phyloP scores from a whole-genome alignment of 306 rosid genomes.

The Trifolium repens region DNA sequence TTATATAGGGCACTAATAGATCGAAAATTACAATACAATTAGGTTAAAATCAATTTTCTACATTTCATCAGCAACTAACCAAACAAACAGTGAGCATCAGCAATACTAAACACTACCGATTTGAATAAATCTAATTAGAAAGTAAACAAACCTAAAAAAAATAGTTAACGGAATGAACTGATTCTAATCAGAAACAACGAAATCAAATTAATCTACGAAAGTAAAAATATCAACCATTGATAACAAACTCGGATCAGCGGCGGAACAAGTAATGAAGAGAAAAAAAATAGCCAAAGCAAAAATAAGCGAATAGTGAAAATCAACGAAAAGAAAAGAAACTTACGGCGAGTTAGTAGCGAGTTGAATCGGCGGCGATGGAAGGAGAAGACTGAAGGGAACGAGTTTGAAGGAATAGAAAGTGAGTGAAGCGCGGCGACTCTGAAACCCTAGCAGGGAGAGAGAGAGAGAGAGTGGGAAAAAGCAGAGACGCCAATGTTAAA shows the following conservation, averaged over 20 bases:
- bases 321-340: constrained; percentile 11
- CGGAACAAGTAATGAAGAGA: not conserved
- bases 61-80: not conserved
- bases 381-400: not conserved
- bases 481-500: constrained; percentile 57
- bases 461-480: constrained; percentile 57
- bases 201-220: not conserved
- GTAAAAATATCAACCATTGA: not conserved
- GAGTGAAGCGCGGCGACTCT: constrained; percentile 63
- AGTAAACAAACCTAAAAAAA: not conserved
- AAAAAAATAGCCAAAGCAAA: not conserved
- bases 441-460: constrained; percentile 82
- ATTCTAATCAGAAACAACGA: constrained; percentile 26
- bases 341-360: constrained; percentile 45
- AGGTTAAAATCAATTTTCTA: not conserved
- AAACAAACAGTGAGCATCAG: not conserved
- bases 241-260: constrained; percentile 39
- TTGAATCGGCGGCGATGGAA: constrained; percentile 45
- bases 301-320: not conserved
- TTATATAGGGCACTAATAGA: not conserved
- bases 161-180: not conserved
- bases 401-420: constrained; percentile 23
- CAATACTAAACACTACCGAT: not conserved
- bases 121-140: not conserved
- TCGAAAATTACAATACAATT: constrained; percentile 20